Base-by-base conservation (phyloP, 441 rosid species). In the Viola pubescens region DNA sequence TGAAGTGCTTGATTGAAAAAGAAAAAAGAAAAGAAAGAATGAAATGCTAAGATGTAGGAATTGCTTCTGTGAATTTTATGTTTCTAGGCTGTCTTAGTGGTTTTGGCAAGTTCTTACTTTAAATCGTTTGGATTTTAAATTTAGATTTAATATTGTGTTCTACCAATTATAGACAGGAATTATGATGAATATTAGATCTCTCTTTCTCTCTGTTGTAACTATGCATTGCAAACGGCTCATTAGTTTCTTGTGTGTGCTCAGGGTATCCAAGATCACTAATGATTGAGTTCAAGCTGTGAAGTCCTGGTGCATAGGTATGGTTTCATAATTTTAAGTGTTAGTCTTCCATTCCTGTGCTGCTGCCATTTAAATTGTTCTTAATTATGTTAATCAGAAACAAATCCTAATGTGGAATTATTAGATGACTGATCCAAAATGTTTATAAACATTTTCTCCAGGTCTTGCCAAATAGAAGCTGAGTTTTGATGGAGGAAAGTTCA, bases 251-350 rank as follows among this genome's bases (percentile, higher is more conserved):
- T 37, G 26, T 48, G 7, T 48, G 51, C n/a, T 48, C 14, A 39
- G 38, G 26, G 19, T 10, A 42, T 60, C 44, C 16, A 68, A 4
- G 12, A 16, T 43, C 2, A 0, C 7, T 7, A 14, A 4, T 42
- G 38, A 9, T 14, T 37, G n/a, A 12, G 44, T 34, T 50, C 37
- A 34, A 37, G 38, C 43, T 64, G 50, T 56, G 53, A 56, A 61
- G 52, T 44, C 19, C 26, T 12, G 52, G 59, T 50, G 37, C 58
- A 19, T 37, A 56, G 65, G 70, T 68, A 58, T 57, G 38, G 52
- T 26, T 16, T 56, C 58, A 53, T 47, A 54, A 40, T 11, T 54
- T 44, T 44, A 38, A 26, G 34, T 1, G 34, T 26, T 26, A 26
- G 34, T 26, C 34, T 26, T 26, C 34, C 34, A 26, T 26, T 26